Conservation (phyloP, 2,329 filamentous ascomycete genomes). For the Clarireedia monteithiana region DNA sequence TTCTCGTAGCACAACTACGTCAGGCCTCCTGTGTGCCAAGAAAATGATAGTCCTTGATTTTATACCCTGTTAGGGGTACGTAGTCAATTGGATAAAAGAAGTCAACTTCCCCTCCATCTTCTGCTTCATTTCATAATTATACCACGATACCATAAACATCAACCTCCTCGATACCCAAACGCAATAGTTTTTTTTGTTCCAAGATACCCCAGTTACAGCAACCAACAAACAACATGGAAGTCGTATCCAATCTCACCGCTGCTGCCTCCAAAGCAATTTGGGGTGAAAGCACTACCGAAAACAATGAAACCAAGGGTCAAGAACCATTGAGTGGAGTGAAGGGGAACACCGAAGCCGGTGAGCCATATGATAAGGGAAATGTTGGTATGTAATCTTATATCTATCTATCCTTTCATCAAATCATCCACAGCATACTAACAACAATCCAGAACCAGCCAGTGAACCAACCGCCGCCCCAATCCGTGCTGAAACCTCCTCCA, state of each 20-base stretch:
- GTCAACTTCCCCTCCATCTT: background rate
- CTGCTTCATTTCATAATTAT: background rate
- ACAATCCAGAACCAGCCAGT: background rate
- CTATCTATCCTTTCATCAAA: background rate
- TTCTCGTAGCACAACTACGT: background rate
- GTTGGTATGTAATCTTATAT: slow-evolving; percentile 26
- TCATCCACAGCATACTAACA: background rate
- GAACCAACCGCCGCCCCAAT: background rate
- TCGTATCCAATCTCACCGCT: slow-evolving; percentile 48
- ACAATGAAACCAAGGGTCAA: slow-evolving; percentile 27
- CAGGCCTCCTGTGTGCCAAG: background rate
- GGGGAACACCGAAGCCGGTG: slow-evolving; percentile 57
- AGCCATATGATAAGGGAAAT: slow-evolving; percentile 77
- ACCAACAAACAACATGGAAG: slow-evolving; percentile 45
- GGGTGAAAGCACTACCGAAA: slow-evolving; percentile 25
- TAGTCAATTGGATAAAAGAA: background rate
- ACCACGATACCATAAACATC: background rate
- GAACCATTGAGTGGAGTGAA: slow-evolving; percentile 67
- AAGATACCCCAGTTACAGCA: background rate
- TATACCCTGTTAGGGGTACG: background rate
- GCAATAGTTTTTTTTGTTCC: background rate
- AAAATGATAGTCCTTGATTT: background rate
- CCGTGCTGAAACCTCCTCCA: background rate
- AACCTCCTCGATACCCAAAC: background rate
- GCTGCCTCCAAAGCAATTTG: slow-evolving; percentile 37